Evolutionary conservation across 768 basidiomycete species (phyloP), one percentile per base, ranked within the genome.

Genomic region (Crepidotus variabilis): DNA sequence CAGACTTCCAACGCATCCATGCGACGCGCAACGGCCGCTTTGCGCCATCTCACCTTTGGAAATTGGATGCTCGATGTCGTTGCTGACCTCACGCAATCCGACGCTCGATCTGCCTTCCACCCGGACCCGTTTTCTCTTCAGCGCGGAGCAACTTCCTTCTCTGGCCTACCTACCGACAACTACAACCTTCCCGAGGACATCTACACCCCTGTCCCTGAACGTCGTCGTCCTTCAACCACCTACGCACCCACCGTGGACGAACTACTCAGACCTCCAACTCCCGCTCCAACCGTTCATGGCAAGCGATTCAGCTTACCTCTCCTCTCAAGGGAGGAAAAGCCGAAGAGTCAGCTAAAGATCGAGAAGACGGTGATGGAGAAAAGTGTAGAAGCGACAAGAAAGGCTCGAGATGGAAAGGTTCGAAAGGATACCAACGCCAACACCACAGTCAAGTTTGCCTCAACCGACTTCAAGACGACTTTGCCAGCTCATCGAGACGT

Each of bases 11-110:
- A 54, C 80, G 77, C 46, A 20, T 43, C 39, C 11, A 43, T 43
- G 39, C 13, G 11, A 20, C 73, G 78, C 54, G 80, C 78, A 13
- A 48, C 36, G 14, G 39, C 39, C 56, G 67, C 80, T 35, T 57
- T 83, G 24, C 81, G 85, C 5, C 84, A 83, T 1, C 65, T 84
- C 46, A 84, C 87, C 0, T 72, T 87, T 22, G 85, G 86, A n/a
- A 83, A 82, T 60, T 92, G 91, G 91, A 91, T 92, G 90, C 81
- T 90, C 55, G 89, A 93, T 35, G 89, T 79, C 55, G 78, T 92
- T 33, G 78, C 83, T 0, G 88, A 89, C 48, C 71, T 91, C 18
- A 85, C 85, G 0, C 62, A 69, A 6, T 56, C 58, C n/a, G 50
- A 56, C 51, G 32, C 63, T 10, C 33, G 59, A 18, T 32, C 34